phyloP scores from a whole-genome alignment of 306 rosid species.

The Prinsepia uniflora region DNA sequence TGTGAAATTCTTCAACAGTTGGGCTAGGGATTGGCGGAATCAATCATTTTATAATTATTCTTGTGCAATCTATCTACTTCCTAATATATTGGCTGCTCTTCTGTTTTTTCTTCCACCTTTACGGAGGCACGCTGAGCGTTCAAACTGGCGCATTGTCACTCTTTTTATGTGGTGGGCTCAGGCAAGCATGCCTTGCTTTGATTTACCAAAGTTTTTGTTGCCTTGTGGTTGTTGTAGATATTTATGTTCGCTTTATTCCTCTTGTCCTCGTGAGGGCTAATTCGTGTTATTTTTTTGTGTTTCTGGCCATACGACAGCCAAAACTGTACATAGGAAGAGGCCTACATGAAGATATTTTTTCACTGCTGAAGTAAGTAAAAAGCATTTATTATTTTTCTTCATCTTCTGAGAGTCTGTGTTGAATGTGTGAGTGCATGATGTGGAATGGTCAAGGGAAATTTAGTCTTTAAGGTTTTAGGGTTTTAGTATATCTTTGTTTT shows the following conservation, averaged over 20 bases:
- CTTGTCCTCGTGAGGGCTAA: conserved; percentile 10
- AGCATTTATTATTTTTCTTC: conserved; percentile 4
- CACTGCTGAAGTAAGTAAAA: conserved; percentile 72
- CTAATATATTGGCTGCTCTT: conserved; percentile 68
- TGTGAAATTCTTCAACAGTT: conserved; percentile 65
- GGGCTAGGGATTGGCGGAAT: conserved; percentile 77
- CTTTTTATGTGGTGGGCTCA: conserved; percentile 98
- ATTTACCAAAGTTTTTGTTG: conserved; percentile 14
- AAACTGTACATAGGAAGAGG: conserved; percentile 88
- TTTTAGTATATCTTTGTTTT: no score
- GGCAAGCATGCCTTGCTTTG: conserved; percentile 45
- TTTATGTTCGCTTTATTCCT: conserved; percentile 4
- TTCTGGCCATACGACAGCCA: conserved; percentile 64
- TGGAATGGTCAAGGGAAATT: no score
- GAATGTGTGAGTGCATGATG: neutral
- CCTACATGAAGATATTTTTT: conserved; percentile 76
- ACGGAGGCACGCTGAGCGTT: conserved; percentile 72
- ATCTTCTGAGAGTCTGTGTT: neutral
- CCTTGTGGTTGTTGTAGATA: conserved; percentile 1
- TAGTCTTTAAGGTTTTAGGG: no score
- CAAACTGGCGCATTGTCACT: conserved; percentile 60
- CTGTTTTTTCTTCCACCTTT: conserved; percentile 87
- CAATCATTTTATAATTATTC: conserved; percentile 68
- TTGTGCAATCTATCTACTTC: conserved; percentile 63
- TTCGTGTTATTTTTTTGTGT: conserved; percentile 15